These are phyloP conservation scores for Adenanthera pavonina DNA, from an alignment of 306 rosid genomes.

Conservation along the genomic window DNA sequence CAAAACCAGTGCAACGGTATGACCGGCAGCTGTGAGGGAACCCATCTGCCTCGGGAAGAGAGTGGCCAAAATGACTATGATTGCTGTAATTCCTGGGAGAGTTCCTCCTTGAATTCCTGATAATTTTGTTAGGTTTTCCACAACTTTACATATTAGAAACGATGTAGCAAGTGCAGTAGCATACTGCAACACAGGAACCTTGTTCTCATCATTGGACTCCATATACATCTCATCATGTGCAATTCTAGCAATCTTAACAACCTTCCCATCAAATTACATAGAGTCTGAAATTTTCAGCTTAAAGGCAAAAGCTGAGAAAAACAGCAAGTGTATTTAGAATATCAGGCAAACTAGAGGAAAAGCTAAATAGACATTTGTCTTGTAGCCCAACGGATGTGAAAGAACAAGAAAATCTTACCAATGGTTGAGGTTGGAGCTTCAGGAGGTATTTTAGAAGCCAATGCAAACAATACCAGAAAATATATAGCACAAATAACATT, in stretches of 20 bases:
- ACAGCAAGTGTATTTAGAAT: neutral
- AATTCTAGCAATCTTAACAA: neutral
- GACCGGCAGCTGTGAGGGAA: constrained; percentile 26
- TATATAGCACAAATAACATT: constrained; percentile 76
- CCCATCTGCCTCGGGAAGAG: neutral
- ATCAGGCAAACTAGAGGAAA: neutral
- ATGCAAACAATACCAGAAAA: constrained; percentile 73
- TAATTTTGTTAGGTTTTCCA: constrained; percentile 44
- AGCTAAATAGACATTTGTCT: neutral
- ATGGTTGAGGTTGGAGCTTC: constrained; percentile 47
- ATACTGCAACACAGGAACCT: constrained; percentile 51
- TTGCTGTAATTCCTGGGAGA: constrained; percentile 65
- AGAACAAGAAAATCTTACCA: constrained; percentile 44
- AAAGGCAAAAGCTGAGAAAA: neutral
- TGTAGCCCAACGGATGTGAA: neutral
- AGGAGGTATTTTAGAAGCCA: constrained; percentile 76
- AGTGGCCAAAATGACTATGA: constrained; percentile 53
- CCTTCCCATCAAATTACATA: neutral
- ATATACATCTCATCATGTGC: constrained; percentile 47
- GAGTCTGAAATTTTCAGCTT: neutral
- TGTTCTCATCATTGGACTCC: constrained; percentile 41
- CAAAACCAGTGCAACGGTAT: constrained; percentile 55
- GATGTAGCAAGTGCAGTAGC: constrained; percentile 64
- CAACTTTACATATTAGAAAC: constrained; percentile 62
- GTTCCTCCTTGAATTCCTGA: constrained; percentile 65